A percentile compares a stretch with the other conserved stretches of the same genome.
phyloP scores from a whole-genome alignment of 2,329 filamentous ascomycete genomes.

The Fusarium duplospermum region DNA sequence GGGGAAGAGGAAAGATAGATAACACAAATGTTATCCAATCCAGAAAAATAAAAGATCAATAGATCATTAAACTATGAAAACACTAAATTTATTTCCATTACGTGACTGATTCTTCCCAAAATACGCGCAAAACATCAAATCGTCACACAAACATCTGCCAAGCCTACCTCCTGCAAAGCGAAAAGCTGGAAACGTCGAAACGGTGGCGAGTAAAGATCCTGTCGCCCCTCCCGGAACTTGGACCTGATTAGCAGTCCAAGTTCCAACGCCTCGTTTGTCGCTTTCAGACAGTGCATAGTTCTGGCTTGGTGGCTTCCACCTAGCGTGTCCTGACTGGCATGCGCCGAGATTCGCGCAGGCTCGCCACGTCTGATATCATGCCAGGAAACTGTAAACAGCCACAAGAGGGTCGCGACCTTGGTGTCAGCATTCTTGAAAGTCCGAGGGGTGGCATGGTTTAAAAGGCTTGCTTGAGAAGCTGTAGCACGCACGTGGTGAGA shows the following conservation, averaged over 20 bases:
- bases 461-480: background rate
- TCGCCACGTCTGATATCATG: constrained; percentile 9
- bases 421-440: constrained; percentile 1
- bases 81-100: background rate
- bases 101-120: background rate
- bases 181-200: constrained; percentile 1
- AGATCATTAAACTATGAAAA: background rate
- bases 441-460: background rate
- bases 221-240: background rate
- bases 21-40: background rate
- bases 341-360: background rate
- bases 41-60: background rate
- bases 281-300: background rate
- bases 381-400: background rate
- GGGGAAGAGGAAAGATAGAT: background rate
- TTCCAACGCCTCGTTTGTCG: background rate
- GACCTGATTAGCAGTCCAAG: background rate
- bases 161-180: background rate
- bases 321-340: background rate
- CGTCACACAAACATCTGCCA: background rate
- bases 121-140: background rate
- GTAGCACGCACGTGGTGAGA: background rate
- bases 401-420: background rate
- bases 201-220: background rate
- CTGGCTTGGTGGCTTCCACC: constrained; percentile 1